Base-by-base conservation (phyloP, 2,329 filamentous ascomycete genomes). In the Pseudonectria foliicola region DNA sequence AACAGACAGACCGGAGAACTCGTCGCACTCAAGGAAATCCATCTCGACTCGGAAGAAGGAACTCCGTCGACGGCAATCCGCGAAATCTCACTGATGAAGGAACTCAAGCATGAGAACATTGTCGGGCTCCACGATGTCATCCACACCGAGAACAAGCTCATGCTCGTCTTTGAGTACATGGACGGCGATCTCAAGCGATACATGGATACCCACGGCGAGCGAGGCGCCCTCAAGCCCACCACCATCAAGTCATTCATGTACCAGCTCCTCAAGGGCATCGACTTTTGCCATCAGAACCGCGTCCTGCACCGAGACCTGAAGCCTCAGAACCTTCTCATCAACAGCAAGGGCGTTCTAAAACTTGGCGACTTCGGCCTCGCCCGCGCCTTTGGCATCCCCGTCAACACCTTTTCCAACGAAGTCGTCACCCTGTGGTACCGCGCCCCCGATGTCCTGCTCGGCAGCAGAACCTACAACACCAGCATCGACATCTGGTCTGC, bases 211-310 rank as follows among this genome's bases (percentile, higher is more conserved):
- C 75, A 88, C 39, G 88, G 89, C 53, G 87, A 95, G 51, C 77
- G 88, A 34, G 90, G 92, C 42, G 86, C 88, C 31, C 73, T 98
- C 36, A 89, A 95, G 59, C 85, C 87, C 26, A 67, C 75, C 37
- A 92, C 87, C 36, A 95, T 98, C 75, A 96, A 96, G 68, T 93
- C 87, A 15, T 98, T 96, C 74, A 96, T 96, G 90, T 92, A 90
- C 66, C 92, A 98, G 67, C 77, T 98, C 23, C 78, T 96, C 43
- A 82, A 86, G 54, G 92, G 92, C 36, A 95, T 96, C 55, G 89
- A 92, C 43, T 98, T 96, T 60, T 98, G 92, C 67, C 92, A 98
- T 66, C 86, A 95, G 52, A 96, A 96, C 61, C 77, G 92, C 40
- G 92, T 98, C 23, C 75, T 98, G 13, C 92, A 98, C 62, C 85